Percentiles rank a stretch among this genome's conserved stretches.
Evolutionary conservation across 2,329 filamentous ascomycete species (phyloP).

Genomic region (Eurotiales sp.): DNA sequence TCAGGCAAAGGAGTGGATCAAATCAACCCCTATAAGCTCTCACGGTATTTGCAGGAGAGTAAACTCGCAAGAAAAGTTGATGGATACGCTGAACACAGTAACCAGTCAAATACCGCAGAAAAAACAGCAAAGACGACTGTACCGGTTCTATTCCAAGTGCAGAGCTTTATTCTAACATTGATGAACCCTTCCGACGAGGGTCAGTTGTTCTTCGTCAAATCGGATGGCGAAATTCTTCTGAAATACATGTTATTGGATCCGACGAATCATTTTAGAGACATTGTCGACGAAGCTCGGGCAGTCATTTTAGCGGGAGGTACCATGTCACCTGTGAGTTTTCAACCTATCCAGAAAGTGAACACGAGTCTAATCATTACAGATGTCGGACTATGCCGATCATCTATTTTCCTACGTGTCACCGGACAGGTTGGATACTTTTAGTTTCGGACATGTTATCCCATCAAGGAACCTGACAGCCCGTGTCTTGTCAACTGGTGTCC

Average conservation of each 20-base stretch:
- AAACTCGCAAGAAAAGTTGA: slow-evolving; percentile 94
- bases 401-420: slow-evolving; percentile 71
- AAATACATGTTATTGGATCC: slow-evolving; percentile 89
- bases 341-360: background rate
- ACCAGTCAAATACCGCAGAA: slow-evolving; percentile 40
- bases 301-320: slow-evolving; percentile 92
- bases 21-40: slow-evolving; percentile 87
- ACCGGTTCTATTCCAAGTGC: slow-evolving; percentile 60
- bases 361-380: slow-evolving; percentile 38
- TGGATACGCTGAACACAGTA: slow-evolving; percentile 68
- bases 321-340: slow-evolving; percentile 71
- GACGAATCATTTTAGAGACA: slow-evolving; percentile 82
- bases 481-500: slow-evolving; percentile 55
- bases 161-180: slow-evolving; percentile 70
- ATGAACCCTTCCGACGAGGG: slow-evolving; percentile 77
- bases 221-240: slow-evolving; percentile 54
- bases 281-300: slow-evolving; percentile 77
- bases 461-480: slow-evolving; percentile 74
- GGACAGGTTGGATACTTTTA: slow-evolving; percentile 70
- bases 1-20: slow-evolving; percentile 86
- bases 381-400: slow-evolving; percentile 82
- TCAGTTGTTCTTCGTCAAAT: slow-evolving; percentile 54
- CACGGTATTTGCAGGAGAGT: slow-evolving; percentile 83
- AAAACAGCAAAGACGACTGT: slow-evolving; percentile 29
- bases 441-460: slow-evolving; percentile 93